Percentiles rank a stretch among this genome's conserved stretches.
Evolutionary conservation across 1,139 yeast genomes (phyloP).

Genomic region (Magnusiomyces tetraspermus): DNA sequence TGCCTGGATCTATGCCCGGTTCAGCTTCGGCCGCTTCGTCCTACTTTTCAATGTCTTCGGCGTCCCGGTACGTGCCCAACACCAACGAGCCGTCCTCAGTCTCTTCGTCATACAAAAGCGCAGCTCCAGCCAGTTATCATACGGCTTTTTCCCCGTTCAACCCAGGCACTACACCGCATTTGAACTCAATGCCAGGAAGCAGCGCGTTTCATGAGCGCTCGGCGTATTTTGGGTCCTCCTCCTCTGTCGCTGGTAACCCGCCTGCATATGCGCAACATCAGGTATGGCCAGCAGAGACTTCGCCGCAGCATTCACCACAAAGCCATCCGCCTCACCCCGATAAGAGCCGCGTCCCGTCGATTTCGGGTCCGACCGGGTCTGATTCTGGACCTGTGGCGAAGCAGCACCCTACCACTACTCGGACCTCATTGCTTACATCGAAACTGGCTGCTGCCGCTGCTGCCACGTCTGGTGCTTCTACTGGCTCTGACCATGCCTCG

Average conservation of each 20-base stretch:
- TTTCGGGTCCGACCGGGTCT: conserved; percentile 3
- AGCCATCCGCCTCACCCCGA: conserved; percentile 8
- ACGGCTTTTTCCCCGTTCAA: conserved; percentile 11
- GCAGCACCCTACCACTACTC: conserved; percentile 11
- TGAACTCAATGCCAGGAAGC: neutral
- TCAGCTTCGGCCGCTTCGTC: conserved; percentile 12
- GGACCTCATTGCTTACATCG: conserved; percentile 19
- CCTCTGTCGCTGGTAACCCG: neutral
- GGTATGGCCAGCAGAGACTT: neutral
- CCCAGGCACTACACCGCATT: conserved; percentile 3
- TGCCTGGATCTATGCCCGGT: neutral
- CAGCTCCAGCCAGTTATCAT: conserved; percentile 13
- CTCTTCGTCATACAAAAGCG: conserved; percentile 25
- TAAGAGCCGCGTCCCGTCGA: conserved; percentile 6
- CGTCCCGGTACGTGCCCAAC: conserved; percentile 23
- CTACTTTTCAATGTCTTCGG: conserved; percentile 11
- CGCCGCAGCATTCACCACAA: conserved; percentile 10
- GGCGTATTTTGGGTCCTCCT: neutral
- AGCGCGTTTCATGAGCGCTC: conserved; percentile 3
- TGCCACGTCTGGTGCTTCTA: conserved; percentile 23
- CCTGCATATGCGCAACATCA: too few relatives aligned
- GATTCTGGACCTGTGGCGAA: neutral
- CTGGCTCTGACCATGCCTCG: conserved; percentile 4
- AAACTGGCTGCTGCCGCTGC: conserved; percentile 24
- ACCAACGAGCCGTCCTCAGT: conserved; percentile 28